Evolutionary conservation across 179 eudicot genomes (phyloP), one percentile per base, ranked within the genome.

Genomic region (Silene coronaria): DNA sequence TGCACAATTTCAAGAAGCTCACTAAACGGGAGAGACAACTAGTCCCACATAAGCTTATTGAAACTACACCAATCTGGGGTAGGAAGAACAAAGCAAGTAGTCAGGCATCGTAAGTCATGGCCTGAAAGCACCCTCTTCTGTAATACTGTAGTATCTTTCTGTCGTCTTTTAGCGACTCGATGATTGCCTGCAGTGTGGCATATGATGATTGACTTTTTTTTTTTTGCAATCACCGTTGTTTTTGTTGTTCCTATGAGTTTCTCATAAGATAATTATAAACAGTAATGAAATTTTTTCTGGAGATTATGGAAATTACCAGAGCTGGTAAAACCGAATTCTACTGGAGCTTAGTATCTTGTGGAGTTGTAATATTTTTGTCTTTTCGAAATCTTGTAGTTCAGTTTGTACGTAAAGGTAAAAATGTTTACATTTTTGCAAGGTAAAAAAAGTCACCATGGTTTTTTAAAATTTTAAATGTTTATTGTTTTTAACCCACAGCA

Each of bases 1-100:
- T 90, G 17, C 67, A 73, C 77, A 92, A 89, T 69, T 90, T 86
- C 88, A 79, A 78, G 67, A 92, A 89, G 86, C 93, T 89, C 28
- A 76, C 86, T 10, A 92, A 86, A 79, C 84, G 86, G 60, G 97
- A 92, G 76, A 81, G 69, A 53, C 88, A 85, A 13, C 85, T 92
- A 55, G 89, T 89, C 34, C 97, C 97, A 38, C 96, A 89, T 81
- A 82, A 89, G 81, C 89, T 92, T 72, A 90, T 90, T 21, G 96
- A 90, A 82, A 89, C 80, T 17, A 88, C 88, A 7, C 93, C 97
- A 3, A 28, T 88, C 13, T 90, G 93, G 97, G 88, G 89, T 57
- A 86, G 96, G 71, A 92, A 87, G 82, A 78, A 86, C 86, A 84
- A 75, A 71, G n/a, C 71, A 7, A 75, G 59, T 23, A 78, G 61